A percentile compares a stretch with the other conserved stretches of the same genome.
Evolutionary conservation across 345 rosid genomes (phyloP).

Genomic region (Boechera divaricarpa): DNA sequence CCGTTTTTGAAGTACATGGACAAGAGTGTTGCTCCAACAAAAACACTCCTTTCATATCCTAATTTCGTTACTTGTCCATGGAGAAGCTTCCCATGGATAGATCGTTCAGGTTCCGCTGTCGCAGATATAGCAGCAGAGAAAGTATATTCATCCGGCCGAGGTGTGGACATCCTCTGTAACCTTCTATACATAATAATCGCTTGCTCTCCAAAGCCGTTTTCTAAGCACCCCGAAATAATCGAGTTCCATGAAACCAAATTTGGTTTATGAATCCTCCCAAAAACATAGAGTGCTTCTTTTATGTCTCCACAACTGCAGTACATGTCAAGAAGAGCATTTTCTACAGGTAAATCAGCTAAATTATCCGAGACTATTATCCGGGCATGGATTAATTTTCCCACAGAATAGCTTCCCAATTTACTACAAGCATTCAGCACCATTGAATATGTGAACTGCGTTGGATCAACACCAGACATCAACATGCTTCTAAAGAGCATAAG

Average conservation of each 20-base stretch:
- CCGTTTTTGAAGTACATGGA: conserved; percentile 76
- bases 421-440: conserved; percentile 73
- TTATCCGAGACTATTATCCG: conserved; percentile 50
- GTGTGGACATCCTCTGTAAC: conserved; percentile 48
- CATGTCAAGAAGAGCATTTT: conserved; percentile 87
- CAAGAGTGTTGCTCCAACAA: conserved; percentile 68
- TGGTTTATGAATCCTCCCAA: conserved; percentile 52
- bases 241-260: conserved; percentile 89
- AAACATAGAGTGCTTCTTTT: conserved; percentile 52
- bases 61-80: conserved; percentile 64
- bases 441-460: conserved; percentile 73
- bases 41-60: conserved; percentile 61
- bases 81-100: conserved; percentile 61
- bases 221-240: conserved; percentile 69
- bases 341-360: conserved; percentile 69
- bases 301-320: conserved; percentile 68
- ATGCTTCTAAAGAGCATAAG: conserved; percentile 53
- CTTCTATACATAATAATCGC: conserved; percentile 61
- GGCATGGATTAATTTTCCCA: conserved; percentile 65
- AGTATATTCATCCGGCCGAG: conserved; percentile 80
- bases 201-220: conserved; percentile 59
- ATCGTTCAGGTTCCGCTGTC: conserved; percentile 45
- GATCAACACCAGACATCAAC: conserved; percentile 59
- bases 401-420: conserved; percentile 51
- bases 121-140: conserved; percentile 73